phyloP scores from a whole-genome alignment of 2,329 filamentous ascomycete genomes.

The Fusarium succisae region DNA sequence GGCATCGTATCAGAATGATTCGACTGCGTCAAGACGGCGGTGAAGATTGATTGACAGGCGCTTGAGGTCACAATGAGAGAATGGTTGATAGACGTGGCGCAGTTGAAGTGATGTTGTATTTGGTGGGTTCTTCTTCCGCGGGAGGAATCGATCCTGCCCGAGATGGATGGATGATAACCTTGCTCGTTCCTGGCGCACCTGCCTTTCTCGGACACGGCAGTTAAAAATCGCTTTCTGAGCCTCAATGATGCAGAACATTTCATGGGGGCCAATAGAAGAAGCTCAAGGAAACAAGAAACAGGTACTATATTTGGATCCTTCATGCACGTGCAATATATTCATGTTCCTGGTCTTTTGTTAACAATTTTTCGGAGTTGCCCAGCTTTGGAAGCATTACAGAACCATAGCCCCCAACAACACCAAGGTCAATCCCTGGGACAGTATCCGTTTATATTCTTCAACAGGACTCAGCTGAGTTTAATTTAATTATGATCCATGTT shows the following conservation, averaged over 20 bases:
- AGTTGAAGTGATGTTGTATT: constrained; percentile 2
- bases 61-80: background rate
- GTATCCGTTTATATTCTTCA: background rate
- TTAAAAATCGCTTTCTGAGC: background rate
- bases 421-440: background rate
- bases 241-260: background rate
- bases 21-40: background rate
- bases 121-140: background rate
- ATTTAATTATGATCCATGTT: background rate
- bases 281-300: background rate
- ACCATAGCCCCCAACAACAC: background rate
- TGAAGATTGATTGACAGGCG: background rate
- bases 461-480: background rate
- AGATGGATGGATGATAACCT: background rate
- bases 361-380: background rate
- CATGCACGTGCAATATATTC: background rate
- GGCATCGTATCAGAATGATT: background rate
- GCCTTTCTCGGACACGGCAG: background rate
- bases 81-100: background rate
- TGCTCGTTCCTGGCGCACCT: background rate
- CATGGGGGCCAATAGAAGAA: background rate
- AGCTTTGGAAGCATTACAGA: background rate
- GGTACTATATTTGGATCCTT: background rate
- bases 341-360: background rate
- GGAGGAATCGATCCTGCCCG: background rate